Base-by-base conservation (phyloP, 305 asterid species). In the Plantago rigida region DNA sequence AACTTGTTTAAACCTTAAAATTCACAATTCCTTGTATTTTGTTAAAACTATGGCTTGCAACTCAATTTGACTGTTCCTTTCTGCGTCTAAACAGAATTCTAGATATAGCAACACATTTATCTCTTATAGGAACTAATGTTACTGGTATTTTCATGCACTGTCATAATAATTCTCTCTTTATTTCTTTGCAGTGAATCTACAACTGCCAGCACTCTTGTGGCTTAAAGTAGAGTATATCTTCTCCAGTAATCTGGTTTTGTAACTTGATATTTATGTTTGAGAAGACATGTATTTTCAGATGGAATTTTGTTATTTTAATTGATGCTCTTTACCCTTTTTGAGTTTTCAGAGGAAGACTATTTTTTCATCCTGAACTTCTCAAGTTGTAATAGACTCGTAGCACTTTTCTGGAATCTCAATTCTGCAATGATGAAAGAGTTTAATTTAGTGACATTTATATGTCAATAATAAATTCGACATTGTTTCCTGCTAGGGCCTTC, bases 131-230 rank as follows among this genome's bases (percentile, higher is more conserved):
- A 26, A 12, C 9, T 52, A 12, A 8, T 8, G 15, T 12, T 26
- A 0, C n/a, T 10, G 58, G 3, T 24, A 22, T 31, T 26, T 13
- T 8, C 42, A 0, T 9, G 19, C 34, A 11, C 28, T 31, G 8
- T 7, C 42, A 9, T 39, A 1, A n/a, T 47, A 46, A 55, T 22
- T 52, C 4, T 48, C 13, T n/a, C 57, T 34, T 49, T 12, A 67
- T 64, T 63, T 48, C 34, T 61, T 52, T 77, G 73, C 85, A 82
- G 87, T 9, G 87, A 82, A 34, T 82, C 87, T 5, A 82, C 87
- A 60, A 82, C 87, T 24, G 87, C 87, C 66, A 82, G 87, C 75
- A 82, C 87, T 12, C 85, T 82, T 41, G 87, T 82, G 76, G 84
- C 87, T 36, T 81, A 66, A 51, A 36, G 44, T 36, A 45, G 67